Evolutionary conservation across 352 stramenopile genomes (phyloP), one percentile per base, ranked within the genome.

Genomic region (Blastocystis hominis): DNA sequence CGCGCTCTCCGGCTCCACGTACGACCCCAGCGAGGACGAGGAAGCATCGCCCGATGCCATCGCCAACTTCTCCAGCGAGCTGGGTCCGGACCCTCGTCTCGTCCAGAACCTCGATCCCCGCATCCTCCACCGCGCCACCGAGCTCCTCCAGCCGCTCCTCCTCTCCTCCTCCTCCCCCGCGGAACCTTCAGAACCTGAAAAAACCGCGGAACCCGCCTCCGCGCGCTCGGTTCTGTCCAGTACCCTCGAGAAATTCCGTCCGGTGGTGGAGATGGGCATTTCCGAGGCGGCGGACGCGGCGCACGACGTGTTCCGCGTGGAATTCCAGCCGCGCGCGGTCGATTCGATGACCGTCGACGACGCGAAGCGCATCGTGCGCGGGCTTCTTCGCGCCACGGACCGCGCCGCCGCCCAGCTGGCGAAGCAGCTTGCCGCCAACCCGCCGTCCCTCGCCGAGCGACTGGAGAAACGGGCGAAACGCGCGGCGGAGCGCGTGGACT

Each of bases 301-400:
- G 46, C 24, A n/a, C 24, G 2, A 7, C 15, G 13, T 15, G 24
- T 70, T 70, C 62, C 62, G 46, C 15, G 34, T 36, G 34, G 46
- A n/a, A 2, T 36, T 47, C 47, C 20, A 78, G 68, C 59, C 59
- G 44, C 15, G 62, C 15, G 30, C 9, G 3, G 68, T 42, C 10
- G 68, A 59, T 15, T 24, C 24, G 24, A 20, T 78, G 68, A 46
- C 59, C 44, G 68, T 59, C 9, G 68, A 53, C 34, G 46, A 50
- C 34, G 68, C 68, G 40, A 78, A 78, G 42, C 68, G 46, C 7
- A 17, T 78, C 13, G 42, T 78, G 68, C 68, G 68, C n/a, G 6
- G 15, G 6, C 30, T 42, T 13, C 68, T 78, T 0, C 1, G 42
- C 24, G 40, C 15, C 20, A 34, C 62, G 3, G 30, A 78, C n/a